phyloP scores from a whole-genome alignment of 306 rosid species.

The Datisca glomerata region DNA sequence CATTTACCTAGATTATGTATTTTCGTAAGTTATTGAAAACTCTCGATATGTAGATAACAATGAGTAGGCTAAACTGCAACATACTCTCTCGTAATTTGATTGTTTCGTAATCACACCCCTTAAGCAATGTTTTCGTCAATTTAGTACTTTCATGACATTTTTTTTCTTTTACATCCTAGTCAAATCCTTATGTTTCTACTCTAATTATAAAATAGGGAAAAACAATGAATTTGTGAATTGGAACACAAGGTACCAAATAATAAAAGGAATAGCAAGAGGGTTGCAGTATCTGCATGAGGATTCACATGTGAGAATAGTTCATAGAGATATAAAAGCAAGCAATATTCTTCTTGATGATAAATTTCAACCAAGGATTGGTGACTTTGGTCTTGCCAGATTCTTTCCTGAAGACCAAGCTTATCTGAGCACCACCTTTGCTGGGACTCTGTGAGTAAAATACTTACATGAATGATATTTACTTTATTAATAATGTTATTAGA shows the following conservation, averaged over 20 bases:
- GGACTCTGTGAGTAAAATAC: slow-evolving; percentile 90
- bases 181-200: no score
- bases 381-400: slow-evolving; percentile 87
- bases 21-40: no score
- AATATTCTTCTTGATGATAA: slow-evolving; percentile 86
- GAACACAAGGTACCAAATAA: slow-evolving; percentile 64
- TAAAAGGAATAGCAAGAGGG: slow-evolving; percentile 74
- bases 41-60: no score
- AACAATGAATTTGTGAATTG: slow-evolving; percentile 48
- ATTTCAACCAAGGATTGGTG: slow-evolving; percentile 81
- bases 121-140: no score
- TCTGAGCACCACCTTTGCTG: slow-evolving; percentile 81
- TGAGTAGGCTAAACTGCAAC: no score
- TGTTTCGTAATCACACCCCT: no score
- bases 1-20: no score
- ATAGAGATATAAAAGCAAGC: slow-evolving; percentile 90
- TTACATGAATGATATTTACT: no score
- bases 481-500: no score
- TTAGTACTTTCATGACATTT: no score
- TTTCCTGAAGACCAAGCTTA: slow-evolving; percentile 91
- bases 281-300: slow-evolving; percentile 88
- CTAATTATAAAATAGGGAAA: slow-evolving; percentile 39
- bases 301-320: slow-evolving; percentile 77
- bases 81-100: no score
- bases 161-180: no score